phyloP scores from a whole-genome alignment of 148 eudicot species.

The Chenopodium formosanum region DNA sequence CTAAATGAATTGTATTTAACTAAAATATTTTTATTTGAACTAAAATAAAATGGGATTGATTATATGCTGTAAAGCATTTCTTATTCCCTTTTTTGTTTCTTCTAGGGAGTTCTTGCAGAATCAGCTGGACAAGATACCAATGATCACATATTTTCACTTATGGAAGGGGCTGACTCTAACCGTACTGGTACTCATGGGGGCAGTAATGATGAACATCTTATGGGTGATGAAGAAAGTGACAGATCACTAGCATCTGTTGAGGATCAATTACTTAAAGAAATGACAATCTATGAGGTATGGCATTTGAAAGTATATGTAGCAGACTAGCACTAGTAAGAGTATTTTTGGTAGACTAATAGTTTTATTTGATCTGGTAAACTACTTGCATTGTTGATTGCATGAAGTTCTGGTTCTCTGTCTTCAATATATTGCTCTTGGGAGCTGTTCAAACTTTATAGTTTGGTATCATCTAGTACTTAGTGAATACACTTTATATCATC shows the following conservation, averaged over 20 bases:
- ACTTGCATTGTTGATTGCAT: background rate
- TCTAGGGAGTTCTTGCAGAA: slow-evolving; percentile 79
- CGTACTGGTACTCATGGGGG: slow-evolving; percentile 46
- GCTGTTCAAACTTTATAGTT: slow-evolving; percentile 4
- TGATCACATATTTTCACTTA: slow-evolving; percentile 63
- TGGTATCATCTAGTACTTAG: background rate
- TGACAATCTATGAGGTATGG: slow-evolving; percentile 93
- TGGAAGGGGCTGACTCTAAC: slow-evolving; percentile 58
- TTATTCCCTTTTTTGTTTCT: slow-evolving; percentile 5
- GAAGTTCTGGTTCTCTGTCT: background rate
- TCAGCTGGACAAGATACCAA: slow-evolving; percentile 49
- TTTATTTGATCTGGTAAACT: slow-evolving; percentile 1
- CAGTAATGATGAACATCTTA: slow-evolving; percentile 65
- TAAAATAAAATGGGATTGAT: background rate
- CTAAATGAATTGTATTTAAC: background rate
- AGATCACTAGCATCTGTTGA: slow-evolving; percentile 86
- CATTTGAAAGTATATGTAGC: background rate
- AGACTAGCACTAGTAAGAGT: background rate
- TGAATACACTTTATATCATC: background rate
- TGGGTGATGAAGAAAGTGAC: slow-evolving; percentile 83
- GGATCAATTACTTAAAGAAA: slow-evolving; percentile 89
- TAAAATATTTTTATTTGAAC: background rate
- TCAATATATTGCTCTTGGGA: background rate
- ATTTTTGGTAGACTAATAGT: too few species aligned
- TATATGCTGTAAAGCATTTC: background rate